phyloP scores from a whole-genome alignment of 257 asterid species.

The Solanum stenotomum region DNA sequence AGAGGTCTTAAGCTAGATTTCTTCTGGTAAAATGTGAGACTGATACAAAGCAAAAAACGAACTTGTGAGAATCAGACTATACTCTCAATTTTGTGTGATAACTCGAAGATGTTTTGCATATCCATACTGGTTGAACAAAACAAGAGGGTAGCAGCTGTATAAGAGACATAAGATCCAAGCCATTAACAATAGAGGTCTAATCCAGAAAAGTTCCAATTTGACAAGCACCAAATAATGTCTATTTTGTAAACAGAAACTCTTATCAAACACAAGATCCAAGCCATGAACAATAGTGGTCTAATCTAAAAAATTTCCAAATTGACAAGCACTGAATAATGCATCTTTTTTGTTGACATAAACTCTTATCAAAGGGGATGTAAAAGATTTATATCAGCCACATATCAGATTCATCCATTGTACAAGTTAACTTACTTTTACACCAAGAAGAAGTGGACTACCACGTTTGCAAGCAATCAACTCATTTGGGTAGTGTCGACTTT shows the following conservation, averaged over 20 bases:
- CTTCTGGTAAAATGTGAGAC: background rate
- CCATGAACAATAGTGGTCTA: background rate
- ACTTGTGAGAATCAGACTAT: background rate
- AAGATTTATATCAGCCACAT: background rate
- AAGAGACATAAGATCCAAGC: background rate
- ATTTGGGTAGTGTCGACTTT: slow-evolving; percentile 86
- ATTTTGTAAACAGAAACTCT: background rate
- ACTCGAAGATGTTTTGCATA: background rate
- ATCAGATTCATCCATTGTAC: background rate
- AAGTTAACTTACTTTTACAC: slow-evolving; percentile 70
- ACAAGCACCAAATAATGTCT: background rate
- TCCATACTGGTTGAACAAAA: background rate
- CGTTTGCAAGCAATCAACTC: slow-evolving; percentile 98
- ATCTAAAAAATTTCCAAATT: background rate
- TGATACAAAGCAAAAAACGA: background rate
- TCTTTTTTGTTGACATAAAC: background rate
- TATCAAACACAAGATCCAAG: background rate
- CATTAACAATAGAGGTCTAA: background rate
- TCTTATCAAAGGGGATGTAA: background rate
- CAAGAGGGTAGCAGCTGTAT: background rate
- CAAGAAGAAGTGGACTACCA: slow-evolving; percentile 98
- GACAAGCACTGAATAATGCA: background rate
- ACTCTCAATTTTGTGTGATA: background rate
- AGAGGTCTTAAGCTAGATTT: background rate
- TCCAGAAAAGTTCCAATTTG: background rate